These are phyloP conservation scores for Lipomyces sp. DNA, from an alignment of 805 yeast genomes.

Conservation along the genomic window DNA sequence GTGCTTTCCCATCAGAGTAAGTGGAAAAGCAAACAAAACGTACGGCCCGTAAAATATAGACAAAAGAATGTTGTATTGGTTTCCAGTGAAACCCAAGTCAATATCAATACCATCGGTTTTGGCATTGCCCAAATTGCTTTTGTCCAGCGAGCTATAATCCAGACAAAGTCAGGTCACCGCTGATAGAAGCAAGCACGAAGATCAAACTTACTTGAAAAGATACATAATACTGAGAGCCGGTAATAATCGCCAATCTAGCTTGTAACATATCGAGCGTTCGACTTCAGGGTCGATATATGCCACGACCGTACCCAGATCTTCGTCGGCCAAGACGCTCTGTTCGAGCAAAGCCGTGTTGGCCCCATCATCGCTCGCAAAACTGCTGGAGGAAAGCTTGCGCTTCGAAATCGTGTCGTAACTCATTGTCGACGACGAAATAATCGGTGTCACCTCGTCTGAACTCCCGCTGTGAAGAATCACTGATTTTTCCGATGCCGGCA, in stretches of 20 bases:
- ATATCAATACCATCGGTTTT: conserved; percentile 47
- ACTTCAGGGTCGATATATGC: conserved; percentile 28
- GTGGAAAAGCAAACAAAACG: conserved; percentile 47
- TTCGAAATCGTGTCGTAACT: neutral
- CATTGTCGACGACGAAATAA: too few relatives aligned
- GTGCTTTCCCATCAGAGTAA: conserved; percentile 43
- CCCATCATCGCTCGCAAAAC: too few relatives aligned
- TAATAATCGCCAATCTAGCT: conserved; percentile 45
- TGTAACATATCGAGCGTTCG: conserved; percentile 37
- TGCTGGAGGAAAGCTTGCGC: conserved; percentile 3
- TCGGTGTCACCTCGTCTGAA: too few relatives aligned
- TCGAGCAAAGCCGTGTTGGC: conserved; percentile 8
- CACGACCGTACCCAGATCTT: conserved; percentile 14
- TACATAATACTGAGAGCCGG: conserved; percentile 49
- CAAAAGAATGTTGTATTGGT: conserved; percentile 47
- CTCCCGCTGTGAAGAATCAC: too few relatives aligned
- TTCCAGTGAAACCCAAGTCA: conserved; percentile 44
- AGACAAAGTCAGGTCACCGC: neutral
- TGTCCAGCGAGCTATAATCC: conserved; percentile 42
- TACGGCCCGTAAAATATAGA: conserved; percentile 48
- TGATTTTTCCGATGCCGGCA: too few relatives aligned
- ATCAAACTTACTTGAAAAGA: conserved; percentile 39
- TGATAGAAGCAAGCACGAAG: neutral
- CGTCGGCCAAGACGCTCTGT: conserved; percentile 23
- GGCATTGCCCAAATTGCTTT: conserved; percentile 51